Evolutionary conservation across 805 yeast species (phyloP), one percentile per base, ranked within the genome.

Genomic region (Metschnikowia proteae): DNA sequence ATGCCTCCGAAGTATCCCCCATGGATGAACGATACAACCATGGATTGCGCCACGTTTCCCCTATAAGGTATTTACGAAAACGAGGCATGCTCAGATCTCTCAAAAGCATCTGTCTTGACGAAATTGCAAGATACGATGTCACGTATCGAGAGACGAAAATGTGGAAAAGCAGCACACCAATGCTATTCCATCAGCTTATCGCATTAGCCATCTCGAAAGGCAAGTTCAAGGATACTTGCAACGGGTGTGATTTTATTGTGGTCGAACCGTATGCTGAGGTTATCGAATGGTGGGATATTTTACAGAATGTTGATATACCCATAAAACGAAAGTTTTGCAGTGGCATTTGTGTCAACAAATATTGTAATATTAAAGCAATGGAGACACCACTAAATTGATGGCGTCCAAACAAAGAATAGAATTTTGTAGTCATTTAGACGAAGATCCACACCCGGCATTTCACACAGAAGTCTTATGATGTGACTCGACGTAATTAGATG

Each of bases 221-320:
- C 0, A 64, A 65, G 46, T 71, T 73, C 55, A 73, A 75, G 11
- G 84, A 81, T 50, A 65, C 71, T 0, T 82, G 88, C 59, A 76
- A 80, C 3, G 66, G 68, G 37, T 82, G 88, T 60, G 62, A 68
- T 6, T 49, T 62, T 3, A 66, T 74, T n/a, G 68, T 76, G 3
- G 75, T 81, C 5, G 82, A 81, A 47, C 79, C 84, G 2, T 70
- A 74, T 10, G 86, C 86, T 0, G 83, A 82, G 55, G 71, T 76
- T 1, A 59, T 76, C 51, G 87, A 82, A 59, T 82, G 86, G 86
- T 82, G 88, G 87, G 83, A 82, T 55, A 69, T 81, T 41, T 68
- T 76, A 43, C 74, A 70, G 34, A 76, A 81, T 48, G 68, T 64
- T 33, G 60, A 69, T 32, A 63, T 81, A 3, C 86, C 88, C 0